Conservation (phyloP, 257 asterid species). For the Plantago major region DNA sequence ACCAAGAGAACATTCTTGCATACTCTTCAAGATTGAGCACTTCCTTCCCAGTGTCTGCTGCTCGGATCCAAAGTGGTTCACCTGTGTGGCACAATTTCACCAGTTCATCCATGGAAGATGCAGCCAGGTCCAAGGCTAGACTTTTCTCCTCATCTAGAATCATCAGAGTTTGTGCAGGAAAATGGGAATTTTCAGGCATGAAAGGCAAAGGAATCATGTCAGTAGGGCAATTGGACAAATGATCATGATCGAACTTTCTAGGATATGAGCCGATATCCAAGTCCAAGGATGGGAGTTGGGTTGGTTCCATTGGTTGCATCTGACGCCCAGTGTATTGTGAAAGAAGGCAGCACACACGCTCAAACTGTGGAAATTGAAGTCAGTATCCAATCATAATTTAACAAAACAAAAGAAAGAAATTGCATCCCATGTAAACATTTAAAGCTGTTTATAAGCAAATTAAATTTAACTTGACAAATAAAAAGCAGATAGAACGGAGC, state of each 20-base stretch:
- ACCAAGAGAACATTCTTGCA: conserved; percentile 57
- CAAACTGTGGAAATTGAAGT: conserved; percentile 32
- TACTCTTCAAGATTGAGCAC: conserved; percentile 68
- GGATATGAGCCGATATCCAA: conserved; percentile 55
- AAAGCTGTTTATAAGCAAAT: too few species aligned
- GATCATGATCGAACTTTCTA: conserved; percentile 46
- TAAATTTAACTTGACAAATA: too few species aligned
- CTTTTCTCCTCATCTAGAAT: conserved; percentile 74
- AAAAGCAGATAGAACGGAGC: too few species aligned
- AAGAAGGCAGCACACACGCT: conserved; percentile 56
- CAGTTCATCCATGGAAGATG: conserved; percentile 56
- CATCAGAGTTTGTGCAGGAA: conserved; percentile 35
- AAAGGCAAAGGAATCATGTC: conserved; percentile 48
- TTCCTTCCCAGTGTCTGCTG: conserved; percentile 27
- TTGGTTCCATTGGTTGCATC: conserved; percentile 38
- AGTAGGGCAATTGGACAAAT: conserved; percentile 26
- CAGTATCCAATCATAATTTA: too few species aligned
- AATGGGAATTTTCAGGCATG: conserved; percentile 48
- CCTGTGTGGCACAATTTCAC: conserved; percentile 58
- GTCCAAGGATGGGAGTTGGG: conserved; percentile 54
- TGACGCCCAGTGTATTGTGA: conserved; percentile 66
- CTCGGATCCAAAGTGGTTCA: conserved; percentile 67
- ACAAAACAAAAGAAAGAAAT: too few species aligned
- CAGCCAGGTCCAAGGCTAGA: conserved; percentile 62
- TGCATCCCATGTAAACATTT: too few species aligned